Percentiles rank a stretch among this genome's conserved stretches.
Evolutionary conservation across 306 rosid genomes (phyloP).

Genomic region (Comarum palustre): DNA sequence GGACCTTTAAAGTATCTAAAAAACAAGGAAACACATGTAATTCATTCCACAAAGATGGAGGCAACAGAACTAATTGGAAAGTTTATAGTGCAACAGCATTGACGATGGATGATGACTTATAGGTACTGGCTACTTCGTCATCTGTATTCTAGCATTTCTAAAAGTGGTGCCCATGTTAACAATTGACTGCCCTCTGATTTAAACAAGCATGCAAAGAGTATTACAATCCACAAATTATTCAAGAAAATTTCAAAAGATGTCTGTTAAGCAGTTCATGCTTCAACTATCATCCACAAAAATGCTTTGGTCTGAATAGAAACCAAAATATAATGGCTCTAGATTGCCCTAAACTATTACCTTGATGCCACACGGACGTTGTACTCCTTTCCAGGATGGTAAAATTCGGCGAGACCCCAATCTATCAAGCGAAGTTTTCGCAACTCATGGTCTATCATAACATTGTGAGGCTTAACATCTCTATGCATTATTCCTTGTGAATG

Average conservation of each 20-base stretch:
- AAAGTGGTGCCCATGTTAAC: not conserved
- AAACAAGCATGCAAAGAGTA: not conserved
- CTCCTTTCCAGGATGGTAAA: conserved; percentile 88
- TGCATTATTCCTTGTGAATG: conserved; percentile 95
- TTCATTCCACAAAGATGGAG: conserved; percentile 1
- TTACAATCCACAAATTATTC: not conserved
- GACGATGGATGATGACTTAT: not conserved
- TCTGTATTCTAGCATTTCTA: not conserved
- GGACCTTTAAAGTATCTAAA: conserved; percentile 89
- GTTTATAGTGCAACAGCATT: not conserved
- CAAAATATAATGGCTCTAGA: not conserved
- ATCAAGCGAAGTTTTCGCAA: conserved; percentile 83
- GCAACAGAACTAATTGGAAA: not conserved
- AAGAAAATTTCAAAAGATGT: not conserved
- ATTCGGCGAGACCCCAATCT: conserved; percentile 94
- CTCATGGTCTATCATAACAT: conserved; percentile 90
- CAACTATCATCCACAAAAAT: not conserved
- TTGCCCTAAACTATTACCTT: conserved; percentile 41
- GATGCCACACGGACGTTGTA: conserved; percentile 90
- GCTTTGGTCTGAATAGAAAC: not conserved
- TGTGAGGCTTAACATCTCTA: conserved; percentile 90
- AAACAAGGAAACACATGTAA: conserved; percentile 20
- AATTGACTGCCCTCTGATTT: not conserved
- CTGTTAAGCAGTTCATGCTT: not conserved
- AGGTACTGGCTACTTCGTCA: not conserved